Conservation (phyloP, 768 basidiomycete genomes). For the Hericium rajendrae region DNA sequence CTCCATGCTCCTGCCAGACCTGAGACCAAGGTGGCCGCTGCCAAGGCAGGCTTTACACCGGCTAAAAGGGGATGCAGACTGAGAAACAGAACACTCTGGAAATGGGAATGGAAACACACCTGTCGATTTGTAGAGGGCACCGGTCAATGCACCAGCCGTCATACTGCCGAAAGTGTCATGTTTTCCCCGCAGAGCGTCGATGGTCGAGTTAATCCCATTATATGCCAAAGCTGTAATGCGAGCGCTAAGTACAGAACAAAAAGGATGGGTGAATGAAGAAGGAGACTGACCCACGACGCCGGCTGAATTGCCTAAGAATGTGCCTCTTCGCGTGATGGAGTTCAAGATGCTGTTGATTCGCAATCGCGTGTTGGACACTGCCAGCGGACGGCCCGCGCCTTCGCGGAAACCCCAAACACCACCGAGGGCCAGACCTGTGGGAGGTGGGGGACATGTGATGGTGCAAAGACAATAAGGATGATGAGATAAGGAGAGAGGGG, state of each 20-base stretch:
- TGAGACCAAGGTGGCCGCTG: conserved; percentile 83
- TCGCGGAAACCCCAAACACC: conserved; percentile 95
- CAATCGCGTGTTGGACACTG: conserved; percentile 75
- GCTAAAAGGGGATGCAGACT: conserved; percentile 45
- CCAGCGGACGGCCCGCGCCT: conserved; percentile 80
- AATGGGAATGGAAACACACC: conserved; percentile 44
- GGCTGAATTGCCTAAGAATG: conserved; percentile 96
- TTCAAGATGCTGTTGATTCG: conserved; percentile 97
- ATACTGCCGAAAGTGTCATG: conserved; percentile 91
- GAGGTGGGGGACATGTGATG: conserved; percentile 67
- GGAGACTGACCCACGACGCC: conserved; percentile 83
- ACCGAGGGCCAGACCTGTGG: conserved; percentile 85
- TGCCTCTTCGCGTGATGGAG: conserved; percentile 92
- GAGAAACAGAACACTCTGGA: conserved; percentile 14
- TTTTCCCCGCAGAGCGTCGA: conserved; percentile 80
- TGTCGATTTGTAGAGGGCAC: conserved; percentile 87
- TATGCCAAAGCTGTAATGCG: conserved; percentile 74
- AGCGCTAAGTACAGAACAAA: conserved; percentile 30
- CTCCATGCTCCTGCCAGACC: conserved; percentile 91
- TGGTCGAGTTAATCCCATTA: conserved; percentile 91
- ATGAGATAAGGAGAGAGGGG: conserved; percentile 17
- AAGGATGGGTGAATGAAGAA: conserved; percentile 22
- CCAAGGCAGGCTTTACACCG: conserved; percentile 82
- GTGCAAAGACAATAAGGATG: conserved; percentile 64
- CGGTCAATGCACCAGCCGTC: conserved; percentile 85